Evolutionary conservation across 2,329 filamentous ascomycete species (phyloP).

Genomic region (Colletotrichum caudatum): DNA sequence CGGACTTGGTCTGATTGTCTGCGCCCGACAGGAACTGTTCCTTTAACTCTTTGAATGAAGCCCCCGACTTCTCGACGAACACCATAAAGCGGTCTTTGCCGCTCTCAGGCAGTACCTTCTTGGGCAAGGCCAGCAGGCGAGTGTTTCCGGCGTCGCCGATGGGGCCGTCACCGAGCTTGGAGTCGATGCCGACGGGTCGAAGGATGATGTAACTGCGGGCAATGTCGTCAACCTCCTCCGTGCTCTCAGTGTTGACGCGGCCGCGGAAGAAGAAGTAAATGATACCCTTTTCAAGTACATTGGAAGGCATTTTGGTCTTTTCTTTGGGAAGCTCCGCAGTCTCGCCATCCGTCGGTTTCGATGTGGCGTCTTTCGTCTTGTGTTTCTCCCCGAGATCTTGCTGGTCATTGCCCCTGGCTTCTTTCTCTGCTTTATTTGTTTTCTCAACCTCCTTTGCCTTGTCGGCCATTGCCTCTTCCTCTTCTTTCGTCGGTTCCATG

Average conservation of each 20-base stretch:
- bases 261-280: slow-evolving; percentile 92
- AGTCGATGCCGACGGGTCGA: slow-evolving; percentile 76
- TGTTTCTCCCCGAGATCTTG: neutral
- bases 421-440: neutral
- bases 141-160: slow-evolving; percentile 69
- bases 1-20: slow-evolving; percentile 84
- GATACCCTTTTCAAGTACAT: slow-evolving; percentile 85
- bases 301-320: slow-evolving; percentile 48
- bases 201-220: slow-evolving; percentile 84
- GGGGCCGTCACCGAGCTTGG: slow-evolving; percentile 69
- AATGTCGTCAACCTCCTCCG: slow-evolving; percentile 77
- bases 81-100: slow-evolving; percentile 79
- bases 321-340: slow-evolving; percentile 38
- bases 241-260: slow-evolving; percentile 78
- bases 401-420: neutral
- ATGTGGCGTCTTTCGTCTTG: slow-evolving; percentile 1
- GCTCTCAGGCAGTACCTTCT: slow-evolving; percentile 82
- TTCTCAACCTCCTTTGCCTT: slow-evolving; percentile 2
- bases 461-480: slow-evolving; percentile 18
- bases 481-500: slow-evolving; percentile 9
- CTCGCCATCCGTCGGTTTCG: neutral
- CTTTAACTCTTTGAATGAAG: slow-evolving; percentile 76
- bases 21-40: slow-evolving; percentile 75
- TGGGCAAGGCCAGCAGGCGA: slow-evolving; percentile 82
- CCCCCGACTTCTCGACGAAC: slow-evolving; percentile 82